Evolutionary conservation across 2,329 filamentous ascomycete genomes (phyloP).

Genomic region (Monosporascus ibericus): DNA sequence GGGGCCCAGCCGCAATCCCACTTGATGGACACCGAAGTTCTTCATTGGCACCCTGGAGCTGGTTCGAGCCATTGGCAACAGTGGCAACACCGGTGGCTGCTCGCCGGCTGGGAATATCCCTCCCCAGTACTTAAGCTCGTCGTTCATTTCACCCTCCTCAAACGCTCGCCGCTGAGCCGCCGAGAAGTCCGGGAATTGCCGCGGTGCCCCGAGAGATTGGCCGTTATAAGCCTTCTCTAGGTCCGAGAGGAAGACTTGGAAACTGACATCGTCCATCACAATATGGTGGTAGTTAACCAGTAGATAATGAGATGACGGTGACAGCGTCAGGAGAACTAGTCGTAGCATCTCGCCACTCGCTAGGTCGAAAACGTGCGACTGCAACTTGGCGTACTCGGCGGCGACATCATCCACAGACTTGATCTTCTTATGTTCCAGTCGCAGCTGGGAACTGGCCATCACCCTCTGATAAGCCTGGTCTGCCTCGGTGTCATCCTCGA

Average conservation of each 20-base stretch:
- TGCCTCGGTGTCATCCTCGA: conserved; percentile 6
- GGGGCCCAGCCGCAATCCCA: conserved; percentile 9
- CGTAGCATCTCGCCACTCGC: conserved; percentile 27
- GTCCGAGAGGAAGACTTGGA: conserved; percentile 36
- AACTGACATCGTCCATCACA: conserved; percentile 41
- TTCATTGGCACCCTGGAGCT: conserved; percentile 14
- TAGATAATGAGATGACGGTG: conserved; percentile 29
- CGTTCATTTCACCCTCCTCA: conserved; percentile 19
- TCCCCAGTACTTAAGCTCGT: conserved; percentile 30
- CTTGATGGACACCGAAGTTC: conserved; percentile 11
- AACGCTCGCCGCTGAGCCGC: conserved; percentile 22
- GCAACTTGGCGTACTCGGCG: conserved; percentile 24
- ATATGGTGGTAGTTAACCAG: conserved; percentile 44
- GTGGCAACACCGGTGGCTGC: conserved; percentile 21
- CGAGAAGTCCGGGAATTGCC: conserved; percentile 32
- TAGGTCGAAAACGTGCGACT: conserved; percentile 31
- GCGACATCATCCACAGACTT: conserved; percentile 17
- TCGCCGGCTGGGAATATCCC: conserved; percentile 12
- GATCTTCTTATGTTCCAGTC: conserved; percentile 19
- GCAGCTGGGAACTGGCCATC: conserved; percentile 15
- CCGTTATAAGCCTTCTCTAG: conserved; percentile 36
- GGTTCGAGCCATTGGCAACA: conserved; percentile 24
- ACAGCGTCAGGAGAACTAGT: conserved; percentile 29
- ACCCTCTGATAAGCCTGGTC: conserved; percentile 21
- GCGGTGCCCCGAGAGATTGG: conserved; percentile 10